phyloP scores from a whole-genome alignment of 2,329 filamentous ascomycete species.

The Parascedosporium putredinis region DNA sequence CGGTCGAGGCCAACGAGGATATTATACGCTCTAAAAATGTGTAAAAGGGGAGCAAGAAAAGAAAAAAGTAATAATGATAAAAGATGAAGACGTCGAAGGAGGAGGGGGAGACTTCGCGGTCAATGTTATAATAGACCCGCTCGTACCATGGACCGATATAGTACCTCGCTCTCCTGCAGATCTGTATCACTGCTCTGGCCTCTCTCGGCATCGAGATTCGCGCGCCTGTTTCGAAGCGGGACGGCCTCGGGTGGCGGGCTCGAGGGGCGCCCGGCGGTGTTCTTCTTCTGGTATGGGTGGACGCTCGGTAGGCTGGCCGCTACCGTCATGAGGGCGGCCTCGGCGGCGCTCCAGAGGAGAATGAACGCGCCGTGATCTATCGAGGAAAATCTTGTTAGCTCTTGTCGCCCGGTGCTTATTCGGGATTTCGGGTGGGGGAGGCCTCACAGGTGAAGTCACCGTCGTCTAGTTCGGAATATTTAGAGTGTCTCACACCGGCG shows the following conservation, averaged over 20 bases:
- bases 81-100: neutral
- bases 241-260: conserved; percentile 2
- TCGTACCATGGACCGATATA: conserved; percentile 6
- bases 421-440: neutral
- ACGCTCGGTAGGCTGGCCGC: neutral
- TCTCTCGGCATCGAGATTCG: neutral
- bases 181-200: neutral
- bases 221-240: neutral
- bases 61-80: neutral
- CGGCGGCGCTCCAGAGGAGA: conserved; percentile 3
- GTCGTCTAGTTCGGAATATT: neutral
- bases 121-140: conserved; percentile 1
- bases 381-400: conserved; percentile 1
- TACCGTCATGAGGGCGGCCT: conserved; percentile 1
- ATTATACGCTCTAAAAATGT: too few relatives aligned
- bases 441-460: conserved; percentile 5
- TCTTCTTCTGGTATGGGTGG: neutral
- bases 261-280: neutral
- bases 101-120: too few relatives aligned
- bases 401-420: neutral
- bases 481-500: neutral
- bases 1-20: too few relatives aligned
- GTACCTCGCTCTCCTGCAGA: neutral
- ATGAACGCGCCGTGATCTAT: conserved; percentile 13
- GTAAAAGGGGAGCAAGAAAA: too few relatives aligned